phyloP scores from a whole-genome alignment of 2,329 filamentous ascomycete species.

The Fusarium sp. region DNA sequence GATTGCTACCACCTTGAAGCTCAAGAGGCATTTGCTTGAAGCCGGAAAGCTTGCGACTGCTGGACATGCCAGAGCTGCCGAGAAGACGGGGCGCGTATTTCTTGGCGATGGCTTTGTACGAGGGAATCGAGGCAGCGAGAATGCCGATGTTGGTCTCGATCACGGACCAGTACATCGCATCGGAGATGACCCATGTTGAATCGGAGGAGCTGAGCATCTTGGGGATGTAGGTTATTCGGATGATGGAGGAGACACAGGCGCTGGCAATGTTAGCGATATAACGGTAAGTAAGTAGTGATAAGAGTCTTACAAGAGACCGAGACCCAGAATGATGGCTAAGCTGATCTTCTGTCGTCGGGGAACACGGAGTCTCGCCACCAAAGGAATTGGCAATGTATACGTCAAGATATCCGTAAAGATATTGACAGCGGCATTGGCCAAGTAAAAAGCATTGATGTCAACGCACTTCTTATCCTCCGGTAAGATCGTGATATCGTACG shows the following conservation, averaged over 20 bases:
- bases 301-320: conserved; percentile 18
- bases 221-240: conserved; percentile 30
- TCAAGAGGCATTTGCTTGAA: conserved; percentile 33
- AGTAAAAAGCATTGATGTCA: conserved; percentile 26
- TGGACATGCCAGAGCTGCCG: conserved; percentile 23
- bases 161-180: conserved; percentile 32
- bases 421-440: conserved; percentile 25
- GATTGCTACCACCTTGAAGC: background rate
- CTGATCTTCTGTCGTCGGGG: conserved; percentile 28
- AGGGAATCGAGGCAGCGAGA: conserved; percentile 26
- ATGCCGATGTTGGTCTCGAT: conserved; percentile 32
- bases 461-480: conserved; percentile 11
- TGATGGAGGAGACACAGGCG: conserved; percentile 25
- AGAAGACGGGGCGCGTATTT: conserved; percentile 26
- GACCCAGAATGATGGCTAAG: conserved; percentile 7
- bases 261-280: too few species aligned
- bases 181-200: conserved; percentile 21
- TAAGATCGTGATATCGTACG: conserved; percentile 14
- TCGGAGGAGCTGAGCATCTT: conserved; percentile 28
- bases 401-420: conserved; percentile 22
- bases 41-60: conserved; percentile 18
- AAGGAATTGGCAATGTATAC: conserved; percentile 6
- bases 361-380: conserved; percentile 13
- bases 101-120: conserved; percentile 29
- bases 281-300: too few species aligned